These are phyloP conservation scores for Hortiboletus flavorubellus DNA, from an alignment of 768 basidiomycete species.

Conservation along the genomic window DNA sequence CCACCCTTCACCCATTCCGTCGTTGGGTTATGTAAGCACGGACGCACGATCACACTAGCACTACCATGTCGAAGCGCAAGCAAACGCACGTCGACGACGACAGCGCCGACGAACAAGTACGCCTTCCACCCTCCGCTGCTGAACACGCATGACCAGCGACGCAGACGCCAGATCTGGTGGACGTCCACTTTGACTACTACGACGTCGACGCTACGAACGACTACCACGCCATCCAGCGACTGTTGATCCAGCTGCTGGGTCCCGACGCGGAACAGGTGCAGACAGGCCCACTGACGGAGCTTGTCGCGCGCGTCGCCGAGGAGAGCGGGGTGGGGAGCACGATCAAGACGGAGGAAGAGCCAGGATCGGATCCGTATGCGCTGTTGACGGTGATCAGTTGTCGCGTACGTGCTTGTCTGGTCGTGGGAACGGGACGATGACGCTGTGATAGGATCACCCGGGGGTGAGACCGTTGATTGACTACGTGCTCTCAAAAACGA, in stretches of 20 bases:
- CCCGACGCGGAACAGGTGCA: slow-evolving; percentile 73
- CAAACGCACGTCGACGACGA: slow-evolving; percentile 39
- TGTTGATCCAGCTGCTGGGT: slow-evolving; percentile 62
- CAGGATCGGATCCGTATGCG: slow-evolving; percentile 71
- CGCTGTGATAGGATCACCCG: slow-evolving; percentile 35
- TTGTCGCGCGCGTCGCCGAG: slow-evolving; percentile 68
- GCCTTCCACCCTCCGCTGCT: slow-evolving; percentile 15
- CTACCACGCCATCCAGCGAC: slow-evolving; percentile 80
- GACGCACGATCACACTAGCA: not conserved
- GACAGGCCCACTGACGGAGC: slow-evolving; percentile 71
- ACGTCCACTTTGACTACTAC: slow-evolving; percentile 80
- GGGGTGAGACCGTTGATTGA: slow-evolving; percentile 65
- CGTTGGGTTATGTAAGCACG: slow-evolving; percentile 15
- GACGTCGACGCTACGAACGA: slow-evolving; percentile 78
- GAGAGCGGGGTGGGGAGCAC: slow-evolving; percentile 83
- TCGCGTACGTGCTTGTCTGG: slow-evolving; percentile 40
- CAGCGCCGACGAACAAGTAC: slow-evolving; percentile 39
- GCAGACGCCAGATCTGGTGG: slow-evolving; percentile 20
- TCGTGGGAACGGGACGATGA: not conserved
- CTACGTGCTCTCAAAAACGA: slow-evolving; percentile 66
- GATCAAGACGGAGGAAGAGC: slow-evolving; percentile 74
- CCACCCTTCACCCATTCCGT: slow-evolving; percentile 5
- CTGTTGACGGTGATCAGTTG: slow-evolving; percentile 83
- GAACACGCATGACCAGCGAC: slow-evolving; percentile 4
- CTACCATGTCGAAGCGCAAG: slow-evolving; percentile 53